A percentile compares a stretch with the other conserved stretches of the same genome.
Conservation (phyloP, 2,329 filamentous ascomycete species). For the Botrytis cinerea region DNA sequence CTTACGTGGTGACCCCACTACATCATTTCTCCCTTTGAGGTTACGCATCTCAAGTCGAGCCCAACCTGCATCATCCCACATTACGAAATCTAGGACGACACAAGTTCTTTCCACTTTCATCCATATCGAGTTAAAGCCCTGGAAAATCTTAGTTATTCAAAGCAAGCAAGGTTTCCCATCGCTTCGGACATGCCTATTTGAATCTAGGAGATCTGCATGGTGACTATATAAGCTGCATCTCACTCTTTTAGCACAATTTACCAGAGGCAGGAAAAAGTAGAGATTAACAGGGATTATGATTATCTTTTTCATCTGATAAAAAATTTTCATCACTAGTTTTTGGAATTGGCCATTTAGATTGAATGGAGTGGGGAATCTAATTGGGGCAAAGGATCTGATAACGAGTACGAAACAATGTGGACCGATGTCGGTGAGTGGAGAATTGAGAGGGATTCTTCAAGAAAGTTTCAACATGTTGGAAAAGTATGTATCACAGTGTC, state of each 20-base stretch:
- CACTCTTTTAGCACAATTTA: not conserved
- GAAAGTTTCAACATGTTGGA: not conserved
- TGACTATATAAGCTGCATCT: slow-evolving; percentile 4
- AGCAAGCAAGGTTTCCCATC: not conserved
- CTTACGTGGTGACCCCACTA: slow-evolving; percentile 6
- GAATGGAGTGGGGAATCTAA: not conserved
- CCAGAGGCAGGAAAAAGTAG: not conserved
- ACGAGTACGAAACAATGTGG: slow-evolving; percentile 16
- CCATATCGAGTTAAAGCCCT: not conserved
- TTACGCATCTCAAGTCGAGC: slow-evolving; percentile 7
- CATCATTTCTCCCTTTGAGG: not conserved
- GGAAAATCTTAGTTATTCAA: slow-evolving; percentile 9
- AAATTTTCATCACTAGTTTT: slow-evolving; percentile 16
- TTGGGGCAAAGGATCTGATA: slow-evolving; percentile 18
- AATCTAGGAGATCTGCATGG: slow-evolving; percentile 14
- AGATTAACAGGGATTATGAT: slow-evolving; percentile 19
- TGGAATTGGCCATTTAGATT: not conserved
- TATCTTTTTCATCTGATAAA: slow-evolving; percentile 26
- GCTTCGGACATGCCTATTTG: slow-evolving; percentile 13
- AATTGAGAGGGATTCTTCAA: not conserved
- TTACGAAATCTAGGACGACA: slow-evolving; percentile 3
- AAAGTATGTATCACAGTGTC: not conserved
- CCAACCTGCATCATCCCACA: slow-evolving; percentile 14
- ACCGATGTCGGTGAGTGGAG: slow-evolving; percentile 19
- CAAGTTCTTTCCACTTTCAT: not conserved